Percentiles rank a stretch among this genome's conserved stretches.
phyloP scores from a whole-genome alignment of 2,329 filamentous ascomycete species.

The Fusarium udum region DNA sequence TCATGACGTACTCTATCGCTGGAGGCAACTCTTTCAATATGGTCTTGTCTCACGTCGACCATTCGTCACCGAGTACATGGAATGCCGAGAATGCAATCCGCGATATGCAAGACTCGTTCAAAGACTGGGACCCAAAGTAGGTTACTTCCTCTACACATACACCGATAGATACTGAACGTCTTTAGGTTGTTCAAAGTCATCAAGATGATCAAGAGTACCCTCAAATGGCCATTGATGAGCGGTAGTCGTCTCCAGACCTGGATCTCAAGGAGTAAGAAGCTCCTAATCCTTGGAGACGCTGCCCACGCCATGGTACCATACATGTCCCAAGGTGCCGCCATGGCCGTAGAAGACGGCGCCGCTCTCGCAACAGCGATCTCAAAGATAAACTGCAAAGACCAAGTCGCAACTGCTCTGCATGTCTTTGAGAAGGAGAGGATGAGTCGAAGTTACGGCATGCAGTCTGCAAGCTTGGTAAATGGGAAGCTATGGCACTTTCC shows the following conservation, averaged over 20 bases:
- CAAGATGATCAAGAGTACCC: background rate
- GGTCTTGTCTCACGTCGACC: background rate
- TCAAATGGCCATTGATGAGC: background rate
- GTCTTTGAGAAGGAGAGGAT: conserved; percentile 3
- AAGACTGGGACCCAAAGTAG: conserved; percentile 1
- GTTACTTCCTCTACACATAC: fast-evolving
- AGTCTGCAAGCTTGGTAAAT: background rate
- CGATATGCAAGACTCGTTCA: background rate
- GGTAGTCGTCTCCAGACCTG: background rate
- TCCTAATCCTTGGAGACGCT: background rate
- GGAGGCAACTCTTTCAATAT: conserved; percentile 8
- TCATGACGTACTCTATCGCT: conserved; percentile 3
- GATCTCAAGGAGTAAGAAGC: background rate
- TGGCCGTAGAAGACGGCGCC: conserved; percentile 10
- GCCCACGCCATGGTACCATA: conserved; percentile 11
- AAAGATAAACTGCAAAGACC: background rate
- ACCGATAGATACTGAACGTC: background rate
- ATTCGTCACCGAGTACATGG: background rate
- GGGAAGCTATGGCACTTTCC: conserved; percentile 7
- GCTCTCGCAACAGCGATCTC: background rate
- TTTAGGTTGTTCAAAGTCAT: background rate
- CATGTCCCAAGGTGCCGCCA: conserved; percentile 13
- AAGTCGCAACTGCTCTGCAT: background rate
- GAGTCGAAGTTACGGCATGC: conserved; percentile 11
- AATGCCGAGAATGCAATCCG: background rate